Percentiles rank a stretch among this genome's conserved stretches.
Evolutionary conservation across 2,329 filamentous ascomycete species (phyloP).

Genomic region (Lecanicillium sp.): DNA sequence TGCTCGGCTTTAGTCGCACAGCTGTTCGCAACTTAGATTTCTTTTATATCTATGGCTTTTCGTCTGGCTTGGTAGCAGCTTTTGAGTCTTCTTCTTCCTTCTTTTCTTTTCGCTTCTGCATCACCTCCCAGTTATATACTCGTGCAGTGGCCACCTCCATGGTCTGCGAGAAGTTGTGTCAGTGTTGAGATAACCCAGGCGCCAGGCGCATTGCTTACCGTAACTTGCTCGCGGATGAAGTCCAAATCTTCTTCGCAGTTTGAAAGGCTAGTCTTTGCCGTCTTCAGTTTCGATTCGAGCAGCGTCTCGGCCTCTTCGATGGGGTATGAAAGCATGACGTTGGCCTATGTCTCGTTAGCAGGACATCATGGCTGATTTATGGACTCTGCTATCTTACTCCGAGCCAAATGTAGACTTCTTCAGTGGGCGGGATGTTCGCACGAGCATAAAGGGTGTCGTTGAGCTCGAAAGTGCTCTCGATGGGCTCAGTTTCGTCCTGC

Average conservation of each 20-base stretch:
- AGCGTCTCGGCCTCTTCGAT: constrained; percentile 80
- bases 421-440: constrained; percentile 71
- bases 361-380: too few species aligned
- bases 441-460: constrained; percentile 94
- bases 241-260: constrained; percentile 96
- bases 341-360: constrained; percentile 54
- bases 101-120: constrained; percentile 90
- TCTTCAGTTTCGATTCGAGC: constrained; percentile 67
- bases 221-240: constrained; percentile 93
- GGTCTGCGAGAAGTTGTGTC: constrained; percentile 48
- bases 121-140: constrained; percentile 99
- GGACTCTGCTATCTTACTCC: constrained; percentile 52
- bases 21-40: constrained; percentile 6
- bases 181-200: not conserved
- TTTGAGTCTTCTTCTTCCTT: constrained; percentile 47
- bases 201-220: constrained; percentile 44
- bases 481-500: constrained; percentile 54
- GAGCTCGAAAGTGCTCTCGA: constrained; percentile 91
- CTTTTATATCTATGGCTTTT: constrained; percentile 21
- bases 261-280: constrained; percentile 71
- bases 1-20: not conserved
- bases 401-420: constrained; percentile 97
- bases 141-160: constrained; percentile 93
- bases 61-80: constrained; percentile 33
- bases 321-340: constrained; percentile 95